These are phyloP conservation scores for Tulasnella sp. DNA, from an alignment of 768 basidiomycete genomes.

Conservation along the genomic window DNA sequence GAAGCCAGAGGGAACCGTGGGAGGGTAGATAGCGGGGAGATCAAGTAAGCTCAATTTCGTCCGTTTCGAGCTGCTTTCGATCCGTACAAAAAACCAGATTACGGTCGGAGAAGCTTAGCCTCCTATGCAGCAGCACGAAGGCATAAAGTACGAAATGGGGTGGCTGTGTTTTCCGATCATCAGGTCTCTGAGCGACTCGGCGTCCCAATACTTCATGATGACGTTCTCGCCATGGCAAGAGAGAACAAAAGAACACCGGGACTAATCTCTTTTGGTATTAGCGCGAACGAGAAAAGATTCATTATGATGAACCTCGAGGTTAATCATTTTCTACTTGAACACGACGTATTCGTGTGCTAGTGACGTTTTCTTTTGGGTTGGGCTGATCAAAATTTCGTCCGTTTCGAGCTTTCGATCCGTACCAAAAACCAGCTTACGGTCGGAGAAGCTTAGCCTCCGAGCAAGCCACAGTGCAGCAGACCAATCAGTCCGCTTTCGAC, in stretches of 20 bases:
- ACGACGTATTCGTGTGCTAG: not conserved
- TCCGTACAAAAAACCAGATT: not conserved
- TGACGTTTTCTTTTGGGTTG: not conserved
- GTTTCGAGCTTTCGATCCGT: too few species aligned
- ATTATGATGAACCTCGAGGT: slow-evolving; percentile 12
- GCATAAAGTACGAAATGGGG: not conserved
- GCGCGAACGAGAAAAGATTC: not conserved
- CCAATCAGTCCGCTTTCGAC: not conserved
- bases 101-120: not conserved
- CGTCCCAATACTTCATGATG: not conserved
- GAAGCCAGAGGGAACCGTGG: too few species aligned
- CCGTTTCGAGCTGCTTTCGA: not conserved
- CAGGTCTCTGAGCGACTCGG: slow-evolving; percentile 11
- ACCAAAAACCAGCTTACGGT: too few species aligned
- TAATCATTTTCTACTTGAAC: slow-evolving; percentile 1
- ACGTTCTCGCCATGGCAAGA: not conserved
- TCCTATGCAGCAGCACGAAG: not conserved
- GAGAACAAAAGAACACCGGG: not conserved
- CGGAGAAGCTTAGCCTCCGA: too few species aligned
- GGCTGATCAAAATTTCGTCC: too few species aligned
- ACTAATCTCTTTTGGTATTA: slow-evolving; percentile 8
- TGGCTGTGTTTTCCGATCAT: slow-evolving; percentile 12
- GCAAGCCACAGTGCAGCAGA: too few species aligned
- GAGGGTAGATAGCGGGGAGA: not conserved
- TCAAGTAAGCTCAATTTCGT: not conserved